These are phyloP conservation scores for Sanghuangporus sanghuang DNA, from an alignment of 1,284 basidiomycete species.

Conservation along the genomic window DNA sequence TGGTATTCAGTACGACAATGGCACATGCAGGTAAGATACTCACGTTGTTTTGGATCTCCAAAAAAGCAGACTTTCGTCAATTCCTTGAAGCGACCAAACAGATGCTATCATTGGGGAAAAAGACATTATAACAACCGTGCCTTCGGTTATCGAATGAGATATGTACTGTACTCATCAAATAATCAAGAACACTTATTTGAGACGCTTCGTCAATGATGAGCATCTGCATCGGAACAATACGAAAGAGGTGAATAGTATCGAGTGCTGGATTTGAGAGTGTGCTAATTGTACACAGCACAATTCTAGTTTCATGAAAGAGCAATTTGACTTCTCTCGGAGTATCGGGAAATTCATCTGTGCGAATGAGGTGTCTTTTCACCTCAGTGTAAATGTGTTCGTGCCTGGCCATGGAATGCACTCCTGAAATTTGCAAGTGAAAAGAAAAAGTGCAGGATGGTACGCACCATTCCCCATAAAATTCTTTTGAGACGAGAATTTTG, in stretches of 20 bases:
- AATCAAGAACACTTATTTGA: conserved; percentile 41
- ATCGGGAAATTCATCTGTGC: conserved; percentile 31
- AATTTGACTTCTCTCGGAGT: conserved; percentile 8
- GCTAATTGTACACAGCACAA: conserved; percentile 39
- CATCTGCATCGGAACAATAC: conserved; percentile 31
- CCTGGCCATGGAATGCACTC: conserved; percentile 26
- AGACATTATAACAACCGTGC: background rate
- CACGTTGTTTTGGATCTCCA: conserved; percentile 44
- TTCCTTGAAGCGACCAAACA: conserved; percentile 31
- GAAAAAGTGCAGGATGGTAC: background rate
- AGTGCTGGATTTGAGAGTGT: conserved; percentile 38
- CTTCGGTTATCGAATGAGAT: conserved; percentile 5
- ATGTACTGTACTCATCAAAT: conserved; percentile 29
- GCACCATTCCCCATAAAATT: conserved; percentile 44
- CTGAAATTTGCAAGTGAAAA: background rate
- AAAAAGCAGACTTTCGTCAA: conserved; percentile 38
- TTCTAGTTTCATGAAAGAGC: conserved; percentile 24
- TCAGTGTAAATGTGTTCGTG: conserved; percentile 40
- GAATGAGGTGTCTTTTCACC: conserved; percentile 30
- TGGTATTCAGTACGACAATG: background rate
- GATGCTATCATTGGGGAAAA: conserved; percentile 24
- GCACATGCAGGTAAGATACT: conserved; percentile 10
- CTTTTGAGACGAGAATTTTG: conserved; percentile 42
- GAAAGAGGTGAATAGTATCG: conserved; percentile 27
- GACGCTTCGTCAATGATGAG: conserved; percentile 45